Percentiles rank a stretch among this genome's conserved stretches.
Evolutionary conservation across 2,329 filamentous ascomycete species (phyloP).

Genomic region (Scedosporium boydii): DNA sequence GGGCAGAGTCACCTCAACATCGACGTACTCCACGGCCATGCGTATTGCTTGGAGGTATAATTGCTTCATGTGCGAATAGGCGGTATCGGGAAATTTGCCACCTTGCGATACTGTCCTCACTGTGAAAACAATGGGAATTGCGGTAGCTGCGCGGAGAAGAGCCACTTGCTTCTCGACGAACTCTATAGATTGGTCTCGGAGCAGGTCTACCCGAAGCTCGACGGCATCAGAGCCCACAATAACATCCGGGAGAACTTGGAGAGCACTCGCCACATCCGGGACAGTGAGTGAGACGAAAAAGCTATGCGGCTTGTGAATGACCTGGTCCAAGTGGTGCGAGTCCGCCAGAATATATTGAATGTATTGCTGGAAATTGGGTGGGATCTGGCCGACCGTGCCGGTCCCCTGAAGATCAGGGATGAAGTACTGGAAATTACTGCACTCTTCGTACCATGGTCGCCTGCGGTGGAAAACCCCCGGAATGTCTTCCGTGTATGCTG

Average conservation of each 20-base stretch:
- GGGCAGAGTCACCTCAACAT: constrained; percentile 82
- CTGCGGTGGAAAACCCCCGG: constrained; percentile 82
- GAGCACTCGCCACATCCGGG: constrained; percentile 57
- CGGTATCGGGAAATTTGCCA: constrained; percentile 74
- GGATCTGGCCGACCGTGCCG: constrained; percentile 15
- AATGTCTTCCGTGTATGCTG: constrained; percentile 89
- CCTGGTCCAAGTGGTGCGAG: constrained; percentile 30
- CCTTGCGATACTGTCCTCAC: constrained; percentile 79
- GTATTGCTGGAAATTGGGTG: constrained; percentile 26
- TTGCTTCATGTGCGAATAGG: constrained; percentile 57
- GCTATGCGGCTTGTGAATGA: constrained; percentile 54
- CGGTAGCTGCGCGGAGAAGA: constrained; percentile 60
- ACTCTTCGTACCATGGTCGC: constrained; percentile 82
- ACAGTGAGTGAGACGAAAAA: constrained; percentile 92
- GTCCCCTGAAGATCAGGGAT: constrained; percentile 49
- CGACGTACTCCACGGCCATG: constrained; percentile 84
- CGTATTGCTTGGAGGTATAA: constrained; percentile 73
- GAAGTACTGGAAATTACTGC: constrained; percentile 91
- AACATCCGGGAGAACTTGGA: constrained; percentile 58
- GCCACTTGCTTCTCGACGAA: constrained; percentile 77
- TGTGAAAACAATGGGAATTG: constrained; percentile 84
- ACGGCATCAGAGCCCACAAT: constrained; percentile 85
- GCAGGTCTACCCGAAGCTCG: constrained; percentile 84
- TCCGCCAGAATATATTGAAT: constrained; percentile 19
- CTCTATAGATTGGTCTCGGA: constrained; percentile 66